Base-by-base conservation (phyloP, 2,329 filamentous ascomycete genomes). In the Diaporthe nobilis region DNA sequence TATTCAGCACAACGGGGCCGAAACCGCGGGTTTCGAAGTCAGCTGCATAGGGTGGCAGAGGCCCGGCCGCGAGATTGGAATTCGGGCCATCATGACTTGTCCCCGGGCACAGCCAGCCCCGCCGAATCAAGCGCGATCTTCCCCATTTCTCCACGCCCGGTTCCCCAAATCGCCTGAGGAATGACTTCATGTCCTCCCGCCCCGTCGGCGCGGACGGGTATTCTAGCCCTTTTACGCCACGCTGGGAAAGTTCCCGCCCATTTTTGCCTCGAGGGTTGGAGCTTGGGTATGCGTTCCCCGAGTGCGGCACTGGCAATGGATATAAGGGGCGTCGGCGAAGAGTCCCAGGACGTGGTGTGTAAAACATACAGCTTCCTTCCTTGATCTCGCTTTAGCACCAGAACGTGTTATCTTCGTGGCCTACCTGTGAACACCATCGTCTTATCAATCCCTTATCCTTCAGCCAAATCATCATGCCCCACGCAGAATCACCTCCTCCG, bases 51-150 rank as follows among this genome's bases (percentile, higher is more conserved):
- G 42, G 44, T 49, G 28, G 61, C 44, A 49, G 61, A 49, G 25
- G 28, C n/a, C 42, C 42, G 44, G 42, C 25, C 28, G 20, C 12
- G 20, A 67, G 61, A 51, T 67, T 67, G 44, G 44, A 34, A 51
- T 67, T 37, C 44, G 61, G 61, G 42, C 25, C 61, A 47, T 34
- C 63, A 67, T 67, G 63, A 67, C 63, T 67, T 67, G 44, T 51
- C 22, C 39, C 42, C 31, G 44, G 44, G 28, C 17, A 28, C 42
- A 34, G 58, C 42, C 28, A 51, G n/a, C 44, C 61, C 61, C 61
- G 28, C 44, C 20, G 63, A 51, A 51, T 37, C 34, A 60, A 60
- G 57, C 57, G 57, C 34, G 22, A 25, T 39, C 57, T 39, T n/a
- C 44, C 37, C 60, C 39, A 47, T 63, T 37, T 37, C 61, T 31